A percentile compares a stretch with the other conserved stretches of the same genome.
These are phyloP conservation scores for Kodamaea kaohsiungensis DNA, from an alignment of 805 yeast species.

Conservation along the genomic window DNA sequence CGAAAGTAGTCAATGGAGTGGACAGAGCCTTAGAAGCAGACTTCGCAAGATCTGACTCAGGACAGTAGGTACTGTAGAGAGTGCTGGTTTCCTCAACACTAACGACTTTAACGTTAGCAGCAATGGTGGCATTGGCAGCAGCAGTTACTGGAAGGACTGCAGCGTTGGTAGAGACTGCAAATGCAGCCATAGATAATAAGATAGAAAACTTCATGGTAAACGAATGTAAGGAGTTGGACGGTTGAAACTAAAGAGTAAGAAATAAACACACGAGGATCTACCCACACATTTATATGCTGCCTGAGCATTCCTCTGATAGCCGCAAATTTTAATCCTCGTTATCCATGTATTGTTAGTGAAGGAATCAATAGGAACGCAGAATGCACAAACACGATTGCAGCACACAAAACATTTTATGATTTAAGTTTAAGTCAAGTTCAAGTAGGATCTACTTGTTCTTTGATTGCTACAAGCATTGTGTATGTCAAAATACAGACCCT, in stretches of 20 bases:
- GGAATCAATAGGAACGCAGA: neutral
- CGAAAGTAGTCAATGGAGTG: slow-evolving; percentile 12
- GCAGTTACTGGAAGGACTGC: slow-evolving; percentile 13
- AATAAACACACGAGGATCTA: slow-evolving; percentile 3
- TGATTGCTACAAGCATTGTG: neutral
- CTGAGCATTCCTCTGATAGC: neutral
- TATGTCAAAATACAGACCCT: neutral
- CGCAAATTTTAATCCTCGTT: neutral
- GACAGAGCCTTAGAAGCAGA: slow-evolving; percentile 14
- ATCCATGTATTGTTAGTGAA: neutral
- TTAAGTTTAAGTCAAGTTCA: neutral
- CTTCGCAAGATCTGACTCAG: slow-evolving; percentile 17
- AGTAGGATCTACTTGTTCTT: neutral
- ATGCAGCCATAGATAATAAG: slow-evolving; percentile 10
- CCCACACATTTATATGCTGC: slow-evolving; percentile 4
- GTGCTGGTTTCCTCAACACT: slow-evolving; percentile 10
- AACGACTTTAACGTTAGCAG: slow-evolving; percentile 9
- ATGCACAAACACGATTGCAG: neutral
- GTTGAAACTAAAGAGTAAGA: slow-evolving; percentile 4
- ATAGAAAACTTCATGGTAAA: slow-evolving; percentile 12
- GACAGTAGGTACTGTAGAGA: slow-evolving; percentile 23
- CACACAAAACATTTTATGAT: neutral
- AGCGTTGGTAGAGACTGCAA: slow-evolving; percentile 14
- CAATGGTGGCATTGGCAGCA: slow-evolving; percentile 16
- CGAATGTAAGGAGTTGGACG: slow-evolving; percentile 18